Conservation (phyloP, 164 flowering plant species). For the Nelumbo lutea region DNA sequence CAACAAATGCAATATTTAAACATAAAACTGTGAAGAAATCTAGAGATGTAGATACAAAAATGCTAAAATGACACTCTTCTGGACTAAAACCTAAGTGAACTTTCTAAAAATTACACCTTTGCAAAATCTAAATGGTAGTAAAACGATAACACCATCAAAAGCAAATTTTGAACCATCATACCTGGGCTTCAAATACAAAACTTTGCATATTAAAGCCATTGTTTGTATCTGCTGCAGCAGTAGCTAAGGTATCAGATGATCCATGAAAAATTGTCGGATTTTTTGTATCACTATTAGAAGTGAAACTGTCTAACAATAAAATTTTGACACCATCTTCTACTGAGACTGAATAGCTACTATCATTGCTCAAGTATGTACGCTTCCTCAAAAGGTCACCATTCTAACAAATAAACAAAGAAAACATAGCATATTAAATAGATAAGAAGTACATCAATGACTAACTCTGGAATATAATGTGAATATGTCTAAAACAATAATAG, state of each 20-base stretch:
- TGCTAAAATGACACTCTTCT: too few species aligned
- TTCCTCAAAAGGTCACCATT: conserved; percentile 83
- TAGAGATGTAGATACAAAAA: too few species aligned
- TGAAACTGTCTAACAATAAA: conserved; percentile 32
- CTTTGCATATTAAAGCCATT: conserved; percentile 40
- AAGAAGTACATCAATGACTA: too few species aligned
- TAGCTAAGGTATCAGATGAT: conserved; percentile 25
- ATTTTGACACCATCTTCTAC: conserved; percentile 83
- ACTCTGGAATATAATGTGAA: too few species aligned
- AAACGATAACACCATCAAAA: too few species aligned
- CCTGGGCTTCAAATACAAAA: conserved; percentile 97
- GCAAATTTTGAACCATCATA: conserved; percentile 7
- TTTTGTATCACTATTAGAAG: conserved; percentile 28
- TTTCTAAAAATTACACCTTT: too few species aligned
- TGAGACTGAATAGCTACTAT: conserved; percentile 76
- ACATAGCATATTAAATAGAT: too few species aligned
- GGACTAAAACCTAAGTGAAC: too few species aligned
- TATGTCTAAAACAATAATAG: too few species aligned
- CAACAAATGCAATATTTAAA: too few species aligned
- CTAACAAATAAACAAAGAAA: conserved; percentile 29
- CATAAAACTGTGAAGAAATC: too few species aligned
- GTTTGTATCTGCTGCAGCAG: conserved; percentile 18
- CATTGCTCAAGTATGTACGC: conserved; percentile 71
- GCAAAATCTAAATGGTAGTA: too few species aligned
- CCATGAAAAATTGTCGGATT: conserved; percentile 23